Conservation (phyloP, 2,329 filamentous ascomycete species). For the Cladosporium phlei region DNA sequence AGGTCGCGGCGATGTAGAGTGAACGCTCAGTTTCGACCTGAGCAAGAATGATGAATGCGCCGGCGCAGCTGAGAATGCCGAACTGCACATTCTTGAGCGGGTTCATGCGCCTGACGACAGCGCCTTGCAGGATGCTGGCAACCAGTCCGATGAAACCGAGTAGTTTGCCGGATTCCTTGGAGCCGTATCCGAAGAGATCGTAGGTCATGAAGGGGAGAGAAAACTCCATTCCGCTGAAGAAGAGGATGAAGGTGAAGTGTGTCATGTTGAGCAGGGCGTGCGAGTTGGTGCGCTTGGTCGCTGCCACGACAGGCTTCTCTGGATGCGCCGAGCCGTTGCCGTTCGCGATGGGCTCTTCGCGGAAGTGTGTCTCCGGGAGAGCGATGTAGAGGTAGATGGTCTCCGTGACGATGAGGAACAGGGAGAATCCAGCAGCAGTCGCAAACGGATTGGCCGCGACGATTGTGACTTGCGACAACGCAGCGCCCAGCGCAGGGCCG, state of each 20-base stretch:
- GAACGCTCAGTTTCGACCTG: constrained; percentile 61
- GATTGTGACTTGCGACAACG: constrained; percentile 68
- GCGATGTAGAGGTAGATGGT: constrained; percentile 79
- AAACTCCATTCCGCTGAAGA: constrained; percentile 98
- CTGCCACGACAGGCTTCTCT: constrained; percentile 17
- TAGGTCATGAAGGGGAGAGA: constrained; percentile 97
- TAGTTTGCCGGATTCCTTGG: constrained; percentile 74
- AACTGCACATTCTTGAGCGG: constrained; percentile 74
- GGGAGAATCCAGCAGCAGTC: constrained; percentile 80
- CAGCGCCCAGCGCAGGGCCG: constrained; percentile 86
- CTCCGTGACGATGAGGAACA: constrained; percentile 79
- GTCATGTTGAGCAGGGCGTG: constrained; percentile 76
- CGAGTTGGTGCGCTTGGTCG: constrained; percentile 65
- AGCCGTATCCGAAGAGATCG: constrained; percentile 79
- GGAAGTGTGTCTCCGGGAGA: constrained; percentile 77
- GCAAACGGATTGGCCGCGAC: constrained; percentile 90
- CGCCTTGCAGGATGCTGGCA: constrained; percentile 86
- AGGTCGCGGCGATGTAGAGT: constrained; percentile 76
- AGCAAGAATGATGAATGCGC: constrained; percentile 75
- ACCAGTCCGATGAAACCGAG: constrained; percentile 89
- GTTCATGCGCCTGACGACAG: constrained; percentile 78
- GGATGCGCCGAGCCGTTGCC: constrained; percentile 20
- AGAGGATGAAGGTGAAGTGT: constrained; percentile 87
- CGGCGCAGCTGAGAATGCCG: constrained; percentile 71
- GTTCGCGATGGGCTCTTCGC: constrained; percentile 17